Evolutionary conservation across 306 rosid genomes (phyloP), one percentile per base, ranked within the genome.

Genomic region (Corylus avellana): DNA sequence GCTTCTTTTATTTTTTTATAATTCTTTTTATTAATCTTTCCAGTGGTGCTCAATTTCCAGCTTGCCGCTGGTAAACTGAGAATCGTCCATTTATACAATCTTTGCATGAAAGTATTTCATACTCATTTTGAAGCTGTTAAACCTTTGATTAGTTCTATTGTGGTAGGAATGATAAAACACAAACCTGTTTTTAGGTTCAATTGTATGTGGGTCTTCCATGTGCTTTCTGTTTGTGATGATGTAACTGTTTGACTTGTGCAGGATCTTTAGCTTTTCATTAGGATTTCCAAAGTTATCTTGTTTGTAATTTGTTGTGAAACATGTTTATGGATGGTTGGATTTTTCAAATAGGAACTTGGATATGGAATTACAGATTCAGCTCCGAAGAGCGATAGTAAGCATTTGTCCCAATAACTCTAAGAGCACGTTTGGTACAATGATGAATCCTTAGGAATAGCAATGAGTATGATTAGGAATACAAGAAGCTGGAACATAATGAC

Each of bases 31-130:
- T 8, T 49, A 7, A 16, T 20, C 12, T 70, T 22, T 39, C 49
- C 55, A 32, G 32, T 56, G 49, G 14, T 48, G 29, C 56, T 72
- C 37, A 50, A 49, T 67, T 75, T 81, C 72, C 25, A 42, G 72
- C 51, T 18, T 4, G 50, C 72, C 42, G 42, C 18, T 18, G 25
- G 25, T 39, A 44, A 39, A 32, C 44, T 29, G 42, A 63, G 12
- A 14, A 5, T 63, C 3, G 12, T 6, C 39, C 11, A 3, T 59
- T 25, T 2, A 22, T 59, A 27, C 39, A 20, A 6, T 25, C 44
- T 32, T 62, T 62, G 18, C 46, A 5, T 6, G 69, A 62, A 63
- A 63, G 0, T 63, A 63, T 6, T 63, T 8, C 70, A 32, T 63
- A 18, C 22, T 14, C 18, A 5, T 14, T 29, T 12, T 29, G 46